Conservation (phyloP, 2,329 filamentous ascomycete genomes). For the Aspergillus hortae region DNA sequence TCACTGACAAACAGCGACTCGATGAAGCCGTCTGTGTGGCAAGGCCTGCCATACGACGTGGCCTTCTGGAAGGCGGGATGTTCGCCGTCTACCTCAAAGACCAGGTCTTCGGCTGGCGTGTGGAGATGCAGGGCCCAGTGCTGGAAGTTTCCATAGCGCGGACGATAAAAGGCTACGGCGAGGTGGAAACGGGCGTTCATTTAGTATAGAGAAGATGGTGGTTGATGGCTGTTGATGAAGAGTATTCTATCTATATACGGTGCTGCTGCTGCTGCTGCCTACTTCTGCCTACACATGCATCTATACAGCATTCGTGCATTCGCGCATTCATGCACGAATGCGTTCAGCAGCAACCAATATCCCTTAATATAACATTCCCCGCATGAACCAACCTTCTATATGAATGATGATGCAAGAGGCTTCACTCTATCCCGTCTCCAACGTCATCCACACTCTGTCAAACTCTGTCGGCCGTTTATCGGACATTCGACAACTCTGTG, state of each 20-base stretch:
- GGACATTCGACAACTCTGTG: neutral
- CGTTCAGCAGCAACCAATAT: no score
- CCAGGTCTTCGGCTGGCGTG: conserved; percentile 7
- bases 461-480: neutral
- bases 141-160: conserved; percentile 20
- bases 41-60: conserved; percentile 8
- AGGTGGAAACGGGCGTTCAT: conserved; percentile 2
- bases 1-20: conserved; percentile 10
- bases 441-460: no score
- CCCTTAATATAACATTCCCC: no score
- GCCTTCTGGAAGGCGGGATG: conserved; percentile 16
- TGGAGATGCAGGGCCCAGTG: conserved; percentile 22
- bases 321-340: no score
- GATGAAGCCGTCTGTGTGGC: conserved; percentile 7
- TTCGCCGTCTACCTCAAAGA: conserved; percentile 21
- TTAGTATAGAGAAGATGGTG: neutral
- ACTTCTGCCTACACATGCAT: no score
- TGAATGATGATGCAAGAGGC: conserved; percentile 1
- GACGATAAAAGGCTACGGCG: conserved; percentile 11
- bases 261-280: no score
- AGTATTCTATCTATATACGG: no score
- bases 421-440: neutral
- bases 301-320: no score
- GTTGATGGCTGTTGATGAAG: neutral
- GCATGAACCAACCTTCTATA: no score